Conservation (phyloP, 2,329 filamentous ascomycete species). For the Tolypocladium nubicola region DNA sequence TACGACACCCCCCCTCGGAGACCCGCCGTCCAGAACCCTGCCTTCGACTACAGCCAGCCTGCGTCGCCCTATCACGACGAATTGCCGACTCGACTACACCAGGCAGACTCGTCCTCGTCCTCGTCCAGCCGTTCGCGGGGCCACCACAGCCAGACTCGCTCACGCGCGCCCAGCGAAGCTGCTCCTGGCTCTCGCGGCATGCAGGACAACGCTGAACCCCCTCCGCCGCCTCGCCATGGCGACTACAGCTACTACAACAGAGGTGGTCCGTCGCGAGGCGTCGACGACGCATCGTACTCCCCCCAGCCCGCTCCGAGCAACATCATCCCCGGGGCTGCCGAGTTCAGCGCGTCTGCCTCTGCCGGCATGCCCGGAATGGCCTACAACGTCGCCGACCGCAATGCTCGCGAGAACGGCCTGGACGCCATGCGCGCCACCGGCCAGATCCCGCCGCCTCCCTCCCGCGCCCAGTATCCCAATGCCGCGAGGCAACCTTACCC, state of each 20-base stretch:
- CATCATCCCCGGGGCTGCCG: conserved; percentile 55
- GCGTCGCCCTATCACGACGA: conserved; percentile 18
- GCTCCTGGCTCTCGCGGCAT: not conserved
- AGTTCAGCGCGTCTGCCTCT: conserved; percentile 50
- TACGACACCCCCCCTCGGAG: conserved; percentile 12
- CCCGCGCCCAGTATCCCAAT: conserved; percentile 16
- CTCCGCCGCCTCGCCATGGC: conserved; percentile 10
- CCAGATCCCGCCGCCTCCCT: conserved; percentile 26
- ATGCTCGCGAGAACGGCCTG: conserved; percentile 53
- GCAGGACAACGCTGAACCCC: not conserved
- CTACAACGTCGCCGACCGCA: conserved; percentile 52
- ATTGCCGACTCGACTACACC: conserved; percentile 5
- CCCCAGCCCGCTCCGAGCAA: conserved; percentile 16
- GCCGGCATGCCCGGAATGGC: conserved; percentile 61
- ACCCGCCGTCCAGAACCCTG: conserved; percentile 1
- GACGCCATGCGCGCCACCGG: conserved; percentile 42
- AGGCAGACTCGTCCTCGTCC: not conserved
- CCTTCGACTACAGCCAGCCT: not conserved
- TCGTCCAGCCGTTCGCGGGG: conserved; percentile 1
- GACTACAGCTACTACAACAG: conserved; percentile 13
- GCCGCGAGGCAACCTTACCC: conserved; percentile 8
- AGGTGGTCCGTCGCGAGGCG: conserved; percentile 4
- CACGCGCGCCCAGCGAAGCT: not conserved
- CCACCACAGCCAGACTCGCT: not conserved
- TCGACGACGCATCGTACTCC: conserved; percentile 15